Percentiles rank a stretch among this genome's conserved stretches.
Conservation (phyloP, 2,329 filamentous ascomycete genomes). For the Cordyceps cateniannulata region DNA sequence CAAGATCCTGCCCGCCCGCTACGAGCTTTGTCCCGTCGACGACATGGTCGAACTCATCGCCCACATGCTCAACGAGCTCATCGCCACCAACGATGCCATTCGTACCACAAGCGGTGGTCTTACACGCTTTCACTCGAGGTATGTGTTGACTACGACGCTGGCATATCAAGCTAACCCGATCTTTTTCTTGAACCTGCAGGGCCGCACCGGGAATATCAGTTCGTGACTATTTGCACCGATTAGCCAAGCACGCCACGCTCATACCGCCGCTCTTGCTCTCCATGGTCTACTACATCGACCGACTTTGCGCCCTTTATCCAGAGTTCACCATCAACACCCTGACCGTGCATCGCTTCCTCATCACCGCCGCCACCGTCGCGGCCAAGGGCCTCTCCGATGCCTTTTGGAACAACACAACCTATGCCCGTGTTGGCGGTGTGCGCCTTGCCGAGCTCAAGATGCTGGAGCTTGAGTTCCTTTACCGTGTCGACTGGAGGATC, state of each 20-base stretch:
- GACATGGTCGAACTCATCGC: constrained; percentile 88
- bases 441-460: constrained; percentile 84
- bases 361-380: constrained; percentile 90
- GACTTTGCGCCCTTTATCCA: constrained; percentile 83
- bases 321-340: constrained; percentile 95
- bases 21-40: constrained; percentile 75
- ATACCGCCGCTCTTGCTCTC: constrained; percentile 90
- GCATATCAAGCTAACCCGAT: neutral
- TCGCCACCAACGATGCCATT: constrained; percentile 88
- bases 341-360: constrained; percentile 94
- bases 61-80: constrained; percentile 92
- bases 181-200: constrained; percentile 24
- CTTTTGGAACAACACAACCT: constrained; percentile 98
- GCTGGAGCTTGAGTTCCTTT: constrained; percentile 87
- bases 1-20: constrained; percentile 62
- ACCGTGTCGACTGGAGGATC: constrained; percentile 91
- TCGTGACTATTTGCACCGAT: constrained; percentile 82
- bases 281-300: constrained; percentile 99
- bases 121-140: constrained; percentile 93
- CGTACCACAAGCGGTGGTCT: constrained; percentile 66
- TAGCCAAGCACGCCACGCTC: constrained; percentile 89
- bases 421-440: constrained; percentile 88
- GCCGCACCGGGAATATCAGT: constrained; percentile 87
- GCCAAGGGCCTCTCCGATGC: constrained; percentile 93
- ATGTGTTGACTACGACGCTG: constrained; percentile 19